Evolutionary conservation across 1,139 yeast species (phyloP), one percentile per base, ranked within the genome.

Genomic region (Hyphopichia buzzinii): DNA sequence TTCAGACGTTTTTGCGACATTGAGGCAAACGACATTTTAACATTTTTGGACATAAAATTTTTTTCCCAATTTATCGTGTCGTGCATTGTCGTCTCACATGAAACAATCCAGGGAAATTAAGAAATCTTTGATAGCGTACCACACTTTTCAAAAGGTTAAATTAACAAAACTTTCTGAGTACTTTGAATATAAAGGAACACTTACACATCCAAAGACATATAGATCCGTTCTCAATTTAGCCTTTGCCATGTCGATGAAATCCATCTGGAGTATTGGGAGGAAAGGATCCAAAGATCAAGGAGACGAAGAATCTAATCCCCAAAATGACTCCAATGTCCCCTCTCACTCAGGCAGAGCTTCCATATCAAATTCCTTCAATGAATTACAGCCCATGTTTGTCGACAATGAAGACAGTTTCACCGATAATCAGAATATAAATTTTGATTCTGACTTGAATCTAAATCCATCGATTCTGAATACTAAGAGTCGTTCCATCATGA

Each of bases 391-490:
- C 10, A 65, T 67, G 55, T 67, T 67, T 45, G 57, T 40, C 23
- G 23, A 10, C 6, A 19, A 19, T 16, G 46, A 22, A 23, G 38
- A 40, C 15, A 25, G 31, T 8, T 26, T 29, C 11, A 30, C 41
- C 2, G 19, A 11, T 23, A 19, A 17, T 22, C 32, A 16, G 11
- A 17, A 42, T 19, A 42, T 48, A 35, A 39, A 39, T 24, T 55
- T 19, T 42, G 72, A 69, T 43, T 50, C 57, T 12, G 47, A 44
- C 34, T 55, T 69, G 37, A 66, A 66, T 44, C 43, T 66, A 31
- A 68, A 67, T 43, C 76, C 76, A 8, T 55, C 64, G 4, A 67
- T 70, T 31, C 58, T 54, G 56, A 50, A 50, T 31, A 40, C 47
- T 16, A 49, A 26, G 32, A 28, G 48, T n/a, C 48, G 50, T 14